These are phyloP conservation scores for Dothidotthia symphoricarpi DNA, from an alignment of 2,329 filamentous ascomycete genomes.

Conservation along the genomic window DNA sequence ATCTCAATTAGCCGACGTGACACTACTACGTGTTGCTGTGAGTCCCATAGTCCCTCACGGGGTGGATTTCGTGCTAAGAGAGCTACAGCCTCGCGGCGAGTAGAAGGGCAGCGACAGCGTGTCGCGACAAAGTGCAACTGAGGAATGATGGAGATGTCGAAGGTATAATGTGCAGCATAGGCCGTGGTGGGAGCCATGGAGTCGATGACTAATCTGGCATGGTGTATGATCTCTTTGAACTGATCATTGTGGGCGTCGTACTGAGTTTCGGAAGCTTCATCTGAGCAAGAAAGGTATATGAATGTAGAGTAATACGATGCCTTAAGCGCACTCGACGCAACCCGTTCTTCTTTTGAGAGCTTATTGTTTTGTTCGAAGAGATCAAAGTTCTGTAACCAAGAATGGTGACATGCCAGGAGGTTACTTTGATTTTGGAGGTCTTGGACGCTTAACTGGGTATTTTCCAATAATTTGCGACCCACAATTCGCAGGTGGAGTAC, in stretches of 20 bases:
- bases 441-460: too few relatives aligned
- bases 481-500: too few relatives aligned
- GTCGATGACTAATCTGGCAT: conserved; percentile 20
- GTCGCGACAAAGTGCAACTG: conserved; percentile 12
- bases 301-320: conserved; percentile 11
- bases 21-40: conserved; percentile 15
- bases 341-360: conserved; percentile 12
- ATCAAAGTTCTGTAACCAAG: conserved; percentile 13
- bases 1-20: conserved; percentile 19
- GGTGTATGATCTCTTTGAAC: conserved; percentile 18
- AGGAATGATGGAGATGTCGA: conserved; percentile 21
- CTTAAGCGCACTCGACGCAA: conserved; percentile 16
- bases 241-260: conserved; percentile 16
- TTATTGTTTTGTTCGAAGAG: conserved; percentile 4
- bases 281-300: conserved; percentile 11
- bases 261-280: conserved; percentile 7
- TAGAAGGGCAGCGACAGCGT: conserved; percentile 21
- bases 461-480: too few relatives aligned
- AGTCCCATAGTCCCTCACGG: conserved; percentile 24
- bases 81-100: conserved; percentile 20
- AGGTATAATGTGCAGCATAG: conserved; percentile 18
- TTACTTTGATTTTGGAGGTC: conserved; percentile 8
- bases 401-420: conserved; percentile 15
- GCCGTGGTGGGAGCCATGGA: conserved; percentile 6
- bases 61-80: conserved; percentile 19